Conservation (phyloP, 2,329 filamentous ascomycete genomes). For the Penicillium thymicola region DNA sequence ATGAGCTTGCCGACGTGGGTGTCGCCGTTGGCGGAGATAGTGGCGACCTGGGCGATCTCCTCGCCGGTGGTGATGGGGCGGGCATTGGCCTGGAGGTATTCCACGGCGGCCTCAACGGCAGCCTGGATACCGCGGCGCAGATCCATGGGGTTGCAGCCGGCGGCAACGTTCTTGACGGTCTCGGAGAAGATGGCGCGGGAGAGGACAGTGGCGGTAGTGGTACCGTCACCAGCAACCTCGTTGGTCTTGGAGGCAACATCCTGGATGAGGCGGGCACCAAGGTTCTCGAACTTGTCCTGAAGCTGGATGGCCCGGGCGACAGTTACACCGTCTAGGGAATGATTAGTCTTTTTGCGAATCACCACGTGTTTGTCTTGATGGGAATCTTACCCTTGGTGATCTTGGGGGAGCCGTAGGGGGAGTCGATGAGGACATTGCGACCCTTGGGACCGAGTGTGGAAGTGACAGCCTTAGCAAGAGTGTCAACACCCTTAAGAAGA, state of each 20-base stretch:
- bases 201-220: slow-evolving; percentile 94
- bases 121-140: slow-evolving; percentile 95
- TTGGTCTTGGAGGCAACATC: slow-evolving; percentile 99
- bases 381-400: slow-evolving; percentile 86
- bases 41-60: slow-evolving; percentile 97
- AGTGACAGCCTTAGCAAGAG: slow-evolving; percentile 90
- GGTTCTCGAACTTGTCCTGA: slow-evolving; percentile 99
- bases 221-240: slow-evolving; percentile 97
- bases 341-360: slow-evolving; percentile 14
- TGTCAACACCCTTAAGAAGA: slow-evolving; percentile 91
- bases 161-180: slow-evolving; percentile 99
- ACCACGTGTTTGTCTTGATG: background rate
- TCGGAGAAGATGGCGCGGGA: slow-evolving; percentile 98
- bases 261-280: slow-evolving; percentile 92
- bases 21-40: slow-evolving; percentile 97
- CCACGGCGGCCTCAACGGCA: slow-evolving; percentile 89
- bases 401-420: slow-evolving; percentile 96
- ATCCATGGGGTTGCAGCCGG: slow-evolving; percentile 99
- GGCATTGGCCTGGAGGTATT: slow-evolving; percentile 94
- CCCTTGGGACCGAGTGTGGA: slow-evolving; percentile 97
- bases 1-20: slow-evolving; percentile 92
- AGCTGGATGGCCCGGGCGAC: slow-evolving; percentile 86
- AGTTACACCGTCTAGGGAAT: slow-evolving; percentile 70
- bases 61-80: slow-evolving; percentile 95
- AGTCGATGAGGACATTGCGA: slow-evolving; percentile 97